These are phyloP conservation scores for Ophiocordyceps camponoti-leonardi DNA, from an alignment of 2,329 filamentous ascomycete species.

Conservation along the genomic window DNA sequence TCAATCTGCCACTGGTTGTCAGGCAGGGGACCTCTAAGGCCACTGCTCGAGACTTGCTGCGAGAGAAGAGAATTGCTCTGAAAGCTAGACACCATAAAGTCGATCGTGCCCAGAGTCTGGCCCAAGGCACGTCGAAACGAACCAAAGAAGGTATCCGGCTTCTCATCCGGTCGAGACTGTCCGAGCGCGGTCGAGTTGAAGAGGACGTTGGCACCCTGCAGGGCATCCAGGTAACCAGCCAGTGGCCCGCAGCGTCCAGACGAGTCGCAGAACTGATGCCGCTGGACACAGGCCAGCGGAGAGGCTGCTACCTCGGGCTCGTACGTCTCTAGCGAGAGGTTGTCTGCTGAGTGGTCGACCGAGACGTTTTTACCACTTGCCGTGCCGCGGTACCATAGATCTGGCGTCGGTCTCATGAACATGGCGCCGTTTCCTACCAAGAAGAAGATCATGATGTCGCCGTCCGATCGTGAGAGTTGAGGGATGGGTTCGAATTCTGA, in stretches of 20 bases:
- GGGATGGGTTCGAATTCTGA: not conserved
- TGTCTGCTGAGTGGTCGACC: not conserved
- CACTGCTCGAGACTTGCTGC: not conserved
- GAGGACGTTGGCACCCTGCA: not conserved
- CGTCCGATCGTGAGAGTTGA: not conserved
- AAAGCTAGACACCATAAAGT: not conserved
- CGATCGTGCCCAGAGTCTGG: not conserved
- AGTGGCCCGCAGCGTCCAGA: not conserved
- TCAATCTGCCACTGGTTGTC: not conserved
- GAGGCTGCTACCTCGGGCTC: not conserved
- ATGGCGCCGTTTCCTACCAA: not conserved
- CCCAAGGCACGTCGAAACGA: not conserved
- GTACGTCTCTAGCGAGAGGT: not conserved
- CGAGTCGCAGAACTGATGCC: not conserved
- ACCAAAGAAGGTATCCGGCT: not conserved
- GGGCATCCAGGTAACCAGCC: not conserved
- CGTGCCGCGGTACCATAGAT: not conserved
- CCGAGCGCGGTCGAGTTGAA: not conserved
- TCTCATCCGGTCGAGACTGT: not conserved
- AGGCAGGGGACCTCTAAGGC: not conserved
- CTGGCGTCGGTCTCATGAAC: not conserved
- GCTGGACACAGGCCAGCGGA: not conserved
- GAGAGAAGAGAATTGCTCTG: not conserved
- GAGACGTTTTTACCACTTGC: not conserved
- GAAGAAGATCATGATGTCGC: not conserved